Conservation (phyloP, 371 early-diverging fungal genomes). For the Rhizomucor pusillus region DNA sequence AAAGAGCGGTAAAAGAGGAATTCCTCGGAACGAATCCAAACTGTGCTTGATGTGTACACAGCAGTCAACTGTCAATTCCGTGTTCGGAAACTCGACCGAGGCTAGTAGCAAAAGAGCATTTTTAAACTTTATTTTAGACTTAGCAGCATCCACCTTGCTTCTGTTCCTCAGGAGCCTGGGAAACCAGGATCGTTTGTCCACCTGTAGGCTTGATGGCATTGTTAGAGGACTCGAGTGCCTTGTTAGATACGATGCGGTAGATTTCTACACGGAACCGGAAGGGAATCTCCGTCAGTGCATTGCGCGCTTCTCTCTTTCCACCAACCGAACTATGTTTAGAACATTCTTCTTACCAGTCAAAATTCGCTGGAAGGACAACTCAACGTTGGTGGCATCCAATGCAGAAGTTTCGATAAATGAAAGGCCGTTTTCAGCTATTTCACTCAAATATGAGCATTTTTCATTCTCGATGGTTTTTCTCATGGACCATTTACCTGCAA, state of each 20-base stretch:
- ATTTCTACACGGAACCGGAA: conserved; percentile 67
- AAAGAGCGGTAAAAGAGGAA: too few species aligned
- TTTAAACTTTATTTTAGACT: neutral
- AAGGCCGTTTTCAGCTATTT: conserved; percentile 80
- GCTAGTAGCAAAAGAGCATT: neutral
- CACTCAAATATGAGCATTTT: neutral
- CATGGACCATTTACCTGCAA: conserved; percentile 74
- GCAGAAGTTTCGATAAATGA: conserved; percentile 97
- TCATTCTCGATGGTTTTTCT: neutral
- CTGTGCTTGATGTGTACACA: too few species aligned
- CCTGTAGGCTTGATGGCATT: conserved; percentile 73
- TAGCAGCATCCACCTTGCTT: conserved; percentile 73
- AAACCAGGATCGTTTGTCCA: conserved; percentile 76
- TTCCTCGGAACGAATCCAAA: too few species aligned
- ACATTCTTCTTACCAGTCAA: conserved; percentile 69
- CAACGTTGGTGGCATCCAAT: conserved; percentile 92
- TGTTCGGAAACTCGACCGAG: too few species aligned
- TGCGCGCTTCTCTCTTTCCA: neutral
- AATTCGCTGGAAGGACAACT: conserved; percentile 90
- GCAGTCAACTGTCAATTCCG: too few species aligned
- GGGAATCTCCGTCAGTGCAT: neutral
- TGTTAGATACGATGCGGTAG: conserved; percentile 91
- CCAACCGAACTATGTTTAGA: neutral
- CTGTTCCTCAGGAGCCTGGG: conserved; percentile 64
- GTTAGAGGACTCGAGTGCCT: conserved; percentile 77